phyloP scores from a whole-genome alignment of 169 alveolate species.

The Plasmodium knowlesi region DNA sequence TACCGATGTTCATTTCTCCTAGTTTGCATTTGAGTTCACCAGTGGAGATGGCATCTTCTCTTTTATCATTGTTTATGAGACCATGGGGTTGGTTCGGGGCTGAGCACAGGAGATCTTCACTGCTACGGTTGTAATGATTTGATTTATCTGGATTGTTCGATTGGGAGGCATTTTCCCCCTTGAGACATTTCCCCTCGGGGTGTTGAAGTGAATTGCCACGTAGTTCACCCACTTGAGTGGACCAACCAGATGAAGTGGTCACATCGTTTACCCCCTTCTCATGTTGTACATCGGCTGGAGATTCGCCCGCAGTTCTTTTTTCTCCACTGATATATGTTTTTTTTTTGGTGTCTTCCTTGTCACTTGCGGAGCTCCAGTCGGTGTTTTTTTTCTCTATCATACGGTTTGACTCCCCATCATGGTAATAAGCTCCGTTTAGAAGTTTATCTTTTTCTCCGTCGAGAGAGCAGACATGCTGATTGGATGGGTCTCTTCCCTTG shows the following conservation, averaged over 20 bases:
- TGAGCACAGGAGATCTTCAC: neutral
- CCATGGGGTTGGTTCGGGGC: neutral
- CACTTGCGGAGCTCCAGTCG: neutral
- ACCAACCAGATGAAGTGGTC: neutral
- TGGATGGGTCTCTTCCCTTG: neutral
- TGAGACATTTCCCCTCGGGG: neutral
- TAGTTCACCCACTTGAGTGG: neutral
- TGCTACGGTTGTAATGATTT: neutral
- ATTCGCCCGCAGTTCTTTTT: neutral
- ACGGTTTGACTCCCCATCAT: neutral
- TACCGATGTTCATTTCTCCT: neutral
- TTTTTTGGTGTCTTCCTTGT: neutral
- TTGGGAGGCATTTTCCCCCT: neutral
- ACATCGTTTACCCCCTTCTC: neutral
- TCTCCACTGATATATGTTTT: neutral
- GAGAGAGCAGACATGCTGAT: neutral
- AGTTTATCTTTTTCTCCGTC: neutral
- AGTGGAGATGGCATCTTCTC: neutral
- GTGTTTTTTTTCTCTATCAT: neutral
- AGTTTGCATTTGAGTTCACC: neutral
- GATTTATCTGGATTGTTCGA: neutral
- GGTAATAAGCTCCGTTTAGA: neutral
- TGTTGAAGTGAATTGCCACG: neutral
- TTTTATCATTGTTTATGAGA: neutral
- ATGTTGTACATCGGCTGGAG: neutral